Conservation (phyloP, 2,329 filamentous ascomycete genomes). For the Herpotrichia juniperi region DNA sequence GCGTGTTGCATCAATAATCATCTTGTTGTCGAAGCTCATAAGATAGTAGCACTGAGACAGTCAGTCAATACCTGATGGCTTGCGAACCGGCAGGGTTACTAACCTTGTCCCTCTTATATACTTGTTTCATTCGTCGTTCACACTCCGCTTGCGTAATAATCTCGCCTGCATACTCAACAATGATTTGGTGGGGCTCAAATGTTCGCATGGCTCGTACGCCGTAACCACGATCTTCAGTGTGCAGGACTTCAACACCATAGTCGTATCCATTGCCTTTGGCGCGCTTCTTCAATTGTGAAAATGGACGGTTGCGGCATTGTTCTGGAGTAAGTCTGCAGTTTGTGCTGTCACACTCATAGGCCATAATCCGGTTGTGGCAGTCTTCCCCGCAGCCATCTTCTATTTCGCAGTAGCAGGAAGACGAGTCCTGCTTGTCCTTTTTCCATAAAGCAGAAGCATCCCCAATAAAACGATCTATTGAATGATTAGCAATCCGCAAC, state of each 20-base stretch:
- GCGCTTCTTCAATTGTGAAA: conserved; percentile 77
- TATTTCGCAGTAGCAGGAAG: conserved; percentile 60
- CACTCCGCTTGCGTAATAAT: conserved; percentile 96
- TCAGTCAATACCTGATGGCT: conserved; percentile 18
- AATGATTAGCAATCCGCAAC: conserved; percentile 3
- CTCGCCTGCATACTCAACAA: conserved; percentile 97
- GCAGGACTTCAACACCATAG: conserved; percentile 92
- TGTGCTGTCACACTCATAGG: conserved; percentile 90
- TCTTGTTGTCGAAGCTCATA: conserved; percentile 98
- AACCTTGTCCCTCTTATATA: conserved; percentile 93
- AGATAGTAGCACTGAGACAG: conserved; percentile 84
- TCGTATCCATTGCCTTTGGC: conserved; percentile 78
- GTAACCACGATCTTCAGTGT: conserved; percentile 86
- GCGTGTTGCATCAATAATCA: conserved; percentile 96
- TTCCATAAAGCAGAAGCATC: conserved; percentile 83
- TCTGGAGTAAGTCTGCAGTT: conserved; percentile 84
- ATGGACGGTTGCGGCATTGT: conserved; percentile 83
- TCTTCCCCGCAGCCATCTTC: conserved; percentile 85
- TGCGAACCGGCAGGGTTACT: conserved; percentile 34
- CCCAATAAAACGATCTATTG: conserved; percentile 83
- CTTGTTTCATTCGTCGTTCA: conserved; percentile 88
- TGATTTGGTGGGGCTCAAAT: conserved; percentile 90
- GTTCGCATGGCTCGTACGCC: conserved; percentile 89
- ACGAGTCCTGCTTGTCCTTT: conserved; percentile 76
- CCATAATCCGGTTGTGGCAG: conserved; percentile 95